phyloP scores from a whole-genome alignment of 106 monocot species.

The Dendrobium chrysotoxum region DNA sequence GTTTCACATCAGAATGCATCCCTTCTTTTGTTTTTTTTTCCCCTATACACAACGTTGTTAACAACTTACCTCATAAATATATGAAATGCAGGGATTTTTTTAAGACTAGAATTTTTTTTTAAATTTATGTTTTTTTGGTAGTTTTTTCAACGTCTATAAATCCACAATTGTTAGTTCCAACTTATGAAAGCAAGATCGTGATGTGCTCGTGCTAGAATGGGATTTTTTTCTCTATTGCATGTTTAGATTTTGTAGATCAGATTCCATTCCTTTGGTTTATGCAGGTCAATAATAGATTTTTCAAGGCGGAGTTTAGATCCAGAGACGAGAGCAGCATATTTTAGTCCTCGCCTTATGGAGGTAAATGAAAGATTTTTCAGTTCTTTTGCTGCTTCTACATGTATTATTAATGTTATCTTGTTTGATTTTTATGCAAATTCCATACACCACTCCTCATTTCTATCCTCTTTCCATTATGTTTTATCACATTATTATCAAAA shows the following conservation, averaged over 20 bases:
- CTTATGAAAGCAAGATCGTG: not conserved
- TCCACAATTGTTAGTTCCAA: not conserved
- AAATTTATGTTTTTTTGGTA: too few relatives aligned
- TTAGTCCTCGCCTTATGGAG: conserved; percentile 96
- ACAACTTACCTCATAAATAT: not conserved
- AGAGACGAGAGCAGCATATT: conserved; percentile 47
- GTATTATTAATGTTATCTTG: too few relatives aligned
- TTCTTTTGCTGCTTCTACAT: too few relatives aligned
- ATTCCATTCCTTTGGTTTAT: conserved; percentile 4
- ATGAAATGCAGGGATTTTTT: not conserved
- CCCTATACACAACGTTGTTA: not conserved
- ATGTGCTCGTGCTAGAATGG: not conserved
- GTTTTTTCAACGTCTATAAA: too few relatives aligned
- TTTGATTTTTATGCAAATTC: too few relatives aligned
- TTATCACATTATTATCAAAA: not conserved
- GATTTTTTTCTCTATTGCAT: not conserved
- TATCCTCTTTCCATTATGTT: not conserved
- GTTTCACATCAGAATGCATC: too few relatives aligned
- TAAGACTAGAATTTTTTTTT: not conserved
- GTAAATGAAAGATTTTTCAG: conserved; percentile 20
- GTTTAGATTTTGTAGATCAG: not conserved
- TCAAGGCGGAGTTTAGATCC: conserved; percentile 63
- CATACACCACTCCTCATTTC: not conserved
- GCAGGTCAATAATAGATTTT: conserved; percentile 85
- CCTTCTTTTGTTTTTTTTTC: not conserved